phyloP scores from a whole-genome alignment of 306 rosid species.

The Quercus variabilis region DNA sequence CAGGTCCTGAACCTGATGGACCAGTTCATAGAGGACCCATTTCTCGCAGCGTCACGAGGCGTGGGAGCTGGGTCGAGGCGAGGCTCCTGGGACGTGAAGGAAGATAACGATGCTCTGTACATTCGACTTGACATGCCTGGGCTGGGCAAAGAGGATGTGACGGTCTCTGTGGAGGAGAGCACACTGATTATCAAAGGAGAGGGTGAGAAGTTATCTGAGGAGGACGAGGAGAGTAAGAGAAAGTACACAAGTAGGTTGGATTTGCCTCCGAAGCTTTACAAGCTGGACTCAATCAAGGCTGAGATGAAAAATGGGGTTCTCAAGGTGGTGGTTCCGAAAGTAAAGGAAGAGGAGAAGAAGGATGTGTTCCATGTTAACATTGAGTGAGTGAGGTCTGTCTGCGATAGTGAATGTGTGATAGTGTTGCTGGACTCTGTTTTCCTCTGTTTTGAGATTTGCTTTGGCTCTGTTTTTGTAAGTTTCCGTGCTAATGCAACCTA shows the following conservation, averaged over 20 bases:
- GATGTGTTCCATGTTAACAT: slow-evolving; percentile 43
- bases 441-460: not conserved
- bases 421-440: not conserved
- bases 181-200: slow-evolving; percentile 60
- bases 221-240: slow-evolving; percentile 29
- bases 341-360: slow-evolving; percentile 54
- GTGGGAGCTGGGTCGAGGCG: slow-evolving; percentile 52
- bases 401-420: not conserved
- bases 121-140: slow-evolving; percentile 83
- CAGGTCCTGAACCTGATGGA: slow-evolving; percentile 83
- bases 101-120: slow-evolving; percentile 42
- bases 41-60: slow-evolving; percentile 41
- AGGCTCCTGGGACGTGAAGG: slow-evolving; percentile 64
- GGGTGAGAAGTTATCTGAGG: slow-evolving; percentile 33
- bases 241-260: slow-evolving; percentile 58
- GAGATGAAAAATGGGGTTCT: slow-evolving; percentile 87
- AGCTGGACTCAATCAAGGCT: slow-evolving; percentile 58
- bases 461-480: no score
- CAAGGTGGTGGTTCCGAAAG: slow-evolving; percentile 52
- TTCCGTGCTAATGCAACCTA: no score
- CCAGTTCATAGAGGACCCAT: slow-evolving; percentile 63
- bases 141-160: slow-evolving; percentile 58
- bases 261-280: slow-evolving; percentile 46
- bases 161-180: slow-evolving; percentile 62
- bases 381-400: not conserved